These are phyloP conservation scores for Nicotiana paniculata DNA, from an alignment of 257 asterid genomes.

Conservation along the genomic window DNA sequence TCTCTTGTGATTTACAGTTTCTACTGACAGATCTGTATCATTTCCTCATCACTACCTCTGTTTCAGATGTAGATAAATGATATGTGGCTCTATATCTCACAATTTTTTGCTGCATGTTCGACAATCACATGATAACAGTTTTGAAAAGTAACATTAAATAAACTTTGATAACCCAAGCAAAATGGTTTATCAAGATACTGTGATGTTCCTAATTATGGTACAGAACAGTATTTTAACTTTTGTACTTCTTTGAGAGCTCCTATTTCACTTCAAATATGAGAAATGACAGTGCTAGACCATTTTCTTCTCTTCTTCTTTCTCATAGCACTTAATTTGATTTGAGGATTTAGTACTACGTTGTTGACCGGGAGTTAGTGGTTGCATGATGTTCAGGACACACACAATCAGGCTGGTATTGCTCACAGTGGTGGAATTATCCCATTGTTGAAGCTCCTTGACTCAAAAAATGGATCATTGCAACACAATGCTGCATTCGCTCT, in stretches of 20 bases:
- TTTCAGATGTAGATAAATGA: not conserved
- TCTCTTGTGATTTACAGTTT: not conserved
- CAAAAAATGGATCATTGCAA: constrained; percentile 93
- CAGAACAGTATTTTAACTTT: not conserved
- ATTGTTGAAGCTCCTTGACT: constrained; percentile 80
- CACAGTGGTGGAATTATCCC: constrained; percentile 88
- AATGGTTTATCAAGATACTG: not conserved
- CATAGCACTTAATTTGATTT: not conserved
- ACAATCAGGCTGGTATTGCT: constrained; percentile 98
- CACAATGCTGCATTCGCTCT: constrained; percentile 99
- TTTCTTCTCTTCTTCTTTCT: not conserved
- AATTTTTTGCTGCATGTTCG: not conserved
- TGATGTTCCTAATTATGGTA: not conserved
- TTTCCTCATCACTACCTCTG: not conserved
- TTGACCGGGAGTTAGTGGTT: not conserved
- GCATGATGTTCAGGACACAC: constrained; percentile 54
- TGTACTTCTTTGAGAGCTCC: not conserved
- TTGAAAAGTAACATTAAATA: not conserved
- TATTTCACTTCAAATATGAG: not conserved
- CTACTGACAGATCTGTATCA: not conserved
- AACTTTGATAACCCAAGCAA: not conserved
- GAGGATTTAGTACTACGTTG: not conserved
- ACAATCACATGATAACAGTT: not conserved
- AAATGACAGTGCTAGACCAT: not conserved
- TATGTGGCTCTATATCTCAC: not conserved